A percentile compares a stretch with the other conserved stretches of the same genome.
phyloP scores from a whole-genome alignment of 441 rosid species.

The Erysimum pusillum region DNA sequence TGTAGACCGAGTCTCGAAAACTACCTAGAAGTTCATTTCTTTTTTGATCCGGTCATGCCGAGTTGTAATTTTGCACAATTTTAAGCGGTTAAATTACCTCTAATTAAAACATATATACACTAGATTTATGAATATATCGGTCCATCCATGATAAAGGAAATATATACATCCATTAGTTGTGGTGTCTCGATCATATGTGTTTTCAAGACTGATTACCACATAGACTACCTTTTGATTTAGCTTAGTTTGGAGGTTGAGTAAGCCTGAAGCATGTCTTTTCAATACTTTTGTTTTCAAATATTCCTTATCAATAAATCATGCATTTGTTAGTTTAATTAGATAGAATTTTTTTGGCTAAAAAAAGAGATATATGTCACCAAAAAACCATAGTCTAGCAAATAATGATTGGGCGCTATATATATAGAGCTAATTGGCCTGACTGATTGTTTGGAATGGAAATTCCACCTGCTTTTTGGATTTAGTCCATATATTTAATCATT shows the following conservation, averaged over 20 bases:
- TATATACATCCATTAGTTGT: slow-evolving; percentile 24
- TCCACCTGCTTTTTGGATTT: slow-evolving; percentile 5
- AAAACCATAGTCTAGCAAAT: slow-evolving; percentile 18
- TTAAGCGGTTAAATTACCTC: not conserved
- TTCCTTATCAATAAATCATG: not conserved
- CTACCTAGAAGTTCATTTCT: no score
- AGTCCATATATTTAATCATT: slow-evolving; percentile 25
- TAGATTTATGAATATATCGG: not conserved
- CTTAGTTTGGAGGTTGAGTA: slow-evolving; percentile 43
- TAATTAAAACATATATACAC: not conserved
- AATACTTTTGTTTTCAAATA: not conserved
- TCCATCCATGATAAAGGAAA: not conserved
- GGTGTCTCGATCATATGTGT: slow-evolving; percentile 31
- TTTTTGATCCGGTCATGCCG: not conserved
- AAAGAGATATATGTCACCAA: not conserved
- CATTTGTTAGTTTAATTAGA: not conserved
- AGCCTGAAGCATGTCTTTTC: slow-evolving; percentile 28
- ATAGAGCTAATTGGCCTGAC: not conserved
- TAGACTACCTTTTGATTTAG: slow-evolving; percentile 27
- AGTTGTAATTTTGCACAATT: not conserved
- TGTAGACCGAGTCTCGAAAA: no score
- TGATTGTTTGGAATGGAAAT: not conserved
- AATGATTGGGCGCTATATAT: slow-evolving; percentile 9
- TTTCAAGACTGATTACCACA: slow-evolving; percentile 20
- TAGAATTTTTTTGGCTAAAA: not conserved